phyloP scores from a whole-genome alignment of 805 yeast species.

The Candida fluviatilis region DNA sequence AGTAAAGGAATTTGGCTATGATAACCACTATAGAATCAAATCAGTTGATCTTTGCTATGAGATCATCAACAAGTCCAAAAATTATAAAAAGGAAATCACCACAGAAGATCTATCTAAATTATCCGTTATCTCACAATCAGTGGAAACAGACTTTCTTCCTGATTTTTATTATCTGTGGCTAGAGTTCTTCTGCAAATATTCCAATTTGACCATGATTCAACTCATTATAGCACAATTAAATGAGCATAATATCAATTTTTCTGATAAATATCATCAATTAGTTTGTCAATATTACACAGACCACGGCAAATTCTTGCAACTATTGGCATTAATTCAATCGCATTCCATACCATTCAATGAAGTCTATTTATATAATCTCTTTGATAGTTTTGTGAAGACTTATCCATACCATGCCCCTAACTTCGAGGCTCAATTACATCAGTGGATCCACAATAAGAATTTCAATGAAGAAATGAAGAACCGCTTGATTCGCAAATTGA shows the following conservation, averaged over 20 bases:
- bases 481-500: slow-evolving; percentile 11
- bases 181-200: slow-evolving; percentile 24
- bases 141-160: slow-evolving; percentile 11
- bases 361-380: slow-evolving; percentile 17
- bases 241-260: slow-evolving; percentile 16
- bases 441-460: slow-evolving; percentile 10
- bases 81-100: slow-evolving; percentile 21
- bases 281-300: slow-evolving; percentile 22
- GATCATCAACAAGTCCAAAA: slow-evolving; percentile 20
- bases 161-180: slow-evolving; percentile 26
- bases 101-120: slow-evolving; percentile 21
- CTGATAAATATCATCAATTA: slow-evolving; percentile 18
- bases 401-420: slow-evolving; percentile 27
- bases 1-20: slow-evolving; percentile 15
- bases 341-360: slow-evolving; percentile 17
- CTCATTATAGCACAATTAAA: slow-evolving; percentile 22
- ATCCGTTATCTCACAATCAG: slow-evolving; percentile 12
- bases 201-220: slow-evolving; percentile 25
- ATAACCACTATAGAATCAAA: slow-evolving; percentile 21
- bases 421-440: slow-evolving; percentile 6
- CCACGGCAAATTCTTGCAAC: slow-evolving; percentile 24
- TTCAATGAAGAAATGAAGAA: slow-evolving; percentile 11
- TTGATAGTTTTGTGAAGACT: slow-evolving; percentile 27
- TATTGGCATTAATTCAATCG: slow-evolving; percentile 20
- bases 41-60: slow-evolving; percentile 18